A percentile compares a stretch with the other conserved stretches of the same genome.
These are phyloP conservation scores for Pichia paraexigua DNA, from an alignment of 805 yeast species.

Conservation along the genomic window DNA sequence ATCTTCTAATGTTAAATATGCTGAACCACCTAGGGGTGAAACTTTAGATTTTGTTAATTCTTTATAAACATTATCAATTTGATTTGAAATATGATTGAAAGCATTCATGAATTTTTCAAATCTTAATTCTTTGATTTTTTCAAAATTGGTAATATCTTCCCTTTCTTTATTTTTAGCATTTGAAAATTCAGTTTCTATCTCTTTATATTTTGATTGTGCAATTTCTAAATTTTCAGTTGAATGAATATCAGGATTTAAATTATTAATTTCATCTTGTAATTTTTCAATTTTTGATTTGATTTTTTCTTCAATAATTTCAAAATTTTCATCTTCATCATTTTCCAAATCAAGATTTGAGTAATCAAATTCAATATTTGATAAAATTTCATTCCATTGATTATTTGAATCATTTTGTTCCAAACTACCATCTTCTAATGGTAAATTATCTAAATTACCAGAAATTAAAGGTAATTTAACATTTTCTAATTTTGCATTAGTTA, in stretches of 20 bases:
- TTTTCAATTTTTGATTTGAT: slow-evolving; percentile 30
- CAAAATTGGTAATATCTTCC: slow-evolving; percentile 46
- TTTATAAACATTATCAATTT: slow-evolving; percentile 71
- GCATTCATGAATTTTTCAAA: slow-evolving; percentile 60
- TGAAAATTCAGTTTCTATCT: slow-evolving; percentile 57
- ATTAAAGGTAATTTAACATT: slow-evolving; percentile 54
- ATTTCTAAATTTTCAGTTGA: slow-evolving; percentile 71
- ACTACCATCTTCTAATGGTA: slow-evolving; percentile 47
- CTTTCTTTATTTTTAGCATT: slow-evolving; percentile 54
- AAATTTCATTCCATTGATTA: slow-evolving; percentile 25
- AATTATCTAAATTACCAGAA: slow-evolving; percentile 50
- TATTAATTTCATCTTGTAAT: slow-evolving; percentile 30
- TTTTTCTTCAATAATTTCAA: slow-evolving; percentile 17
- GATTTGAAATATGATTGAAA: slow-evolving; percentile 63
- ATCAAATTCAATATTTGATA: slow-evolving; percentile 47
- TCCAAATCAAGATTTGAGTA: slow-evolving; percentile 35
- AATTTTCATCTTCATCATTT: slow-evolving; percentile 39
- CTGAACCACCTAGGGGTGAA: slow-evolving; percentile 87
- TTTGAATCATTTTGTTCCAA: slow-evolving; percentile 25
- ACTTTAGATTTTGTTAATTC: slow-evolving; percentile 70
- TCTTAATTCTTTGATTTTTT: slow-evolving; percentile 51
- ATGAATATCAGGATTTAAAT: slow-evolving; percentile 70
- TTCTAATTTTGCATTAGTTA: slow-evolving; percentile 71
- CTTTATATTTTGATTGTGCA: slow-evolving; percentile 51
- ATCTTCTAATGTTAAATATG: slow-evolving; percentile 77